These are phyloP conservation scores for Exophiala lecanii-corni DNA, from an alignment of 2,329 filamentous ascomycete genomes.

Conservation along the genomic window DNA sequence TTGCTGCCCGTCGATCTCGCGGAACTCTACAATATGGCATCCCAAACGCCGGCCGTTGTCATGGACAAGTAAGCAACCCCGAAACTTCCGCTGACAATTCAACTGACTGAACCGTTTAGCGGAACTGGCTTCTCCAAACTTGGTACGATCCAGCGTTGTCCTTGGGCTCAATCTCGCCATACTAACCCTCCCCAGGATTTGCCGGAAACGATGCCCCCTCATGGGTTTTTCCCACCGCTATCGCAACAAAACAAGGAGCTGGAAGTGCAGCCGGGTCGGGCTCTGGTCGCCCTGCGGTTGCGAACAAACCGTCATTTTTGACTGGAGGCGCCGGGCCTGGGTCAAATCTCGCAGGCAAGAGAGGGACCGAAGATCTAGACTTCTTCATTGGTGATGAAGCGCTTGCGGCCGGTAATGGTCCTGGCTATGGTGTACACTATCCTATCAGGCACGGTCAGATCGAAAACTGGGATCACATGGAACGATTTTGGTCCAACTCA, in stretches of 20 bases:
- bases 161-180: conserved; percentile 8
- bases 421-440: conserved; percentile 94
- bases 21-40: conserved; percentile 64
- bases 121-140: conserved; percentile 99
- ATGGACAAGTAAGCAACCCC: conserved; percentile 93
- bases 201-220: conserved; percentile 98
- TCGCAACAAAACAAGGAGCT: conserved; percentile 82
- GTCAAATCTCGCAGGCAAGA: conserved; percentile 81
- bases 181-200: conserved; percentile 61
- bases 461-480: conserved; percentile 99
- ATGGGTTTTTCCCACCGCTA: conserved; percentile 98
- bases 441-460: conserved; percentile 97
- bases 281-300: conserved; percentile 82
- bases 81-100: conserved; percentile 36
- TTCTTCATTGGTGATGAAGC: conserved; percentile 99
- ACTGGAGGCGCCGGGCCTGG: conserved; percentile 80
- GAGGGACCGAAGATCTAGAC: conserved; percentile 94
- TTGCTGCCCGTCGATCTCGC: conserved; percentile 3
- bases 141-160: conserved; percentile 56
- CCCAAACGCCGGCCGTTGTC: conserved; percentile 99
- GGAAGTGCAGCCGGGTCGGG: conserved; percentile 67
- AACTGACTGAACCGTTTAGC: too few relatives aligned
- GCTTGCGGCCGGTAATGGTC: conserved; percentile 73
- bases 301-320: conserved; percentile 91
- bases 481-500: conserved; percentile 99